These are phyloP conservation scores for Triangularia setosa DNA, from an alignment of 2,329 filamentous ascomycete species.

Conservation along the genomic window DNA sequence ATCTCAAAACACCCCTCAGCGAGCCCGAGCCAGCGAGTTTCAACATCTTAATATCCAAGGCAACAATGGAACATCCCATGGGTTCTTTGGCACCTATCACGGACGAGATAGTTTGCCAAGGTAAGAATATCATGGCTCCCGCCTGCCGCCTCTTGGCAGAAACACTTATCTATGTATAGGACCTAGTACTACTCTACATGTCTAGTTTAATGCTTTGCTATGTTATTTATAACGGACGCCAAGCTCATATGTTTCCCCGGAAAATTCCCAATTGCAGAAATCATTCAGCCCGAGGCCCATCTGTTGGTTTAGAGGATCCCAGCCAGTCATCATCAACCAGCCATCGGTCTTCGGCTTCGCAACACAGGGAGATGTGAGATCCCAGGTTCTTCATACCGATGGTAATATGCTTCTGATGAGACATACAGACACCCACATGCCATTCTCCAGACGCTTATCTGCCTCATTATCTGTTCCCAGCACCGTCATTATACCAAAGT, in stretches of 20 bases:
- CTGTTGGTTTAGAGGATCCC: background rate
- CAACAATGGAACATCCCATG: background rate
- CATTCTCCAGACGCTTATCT: background rate
- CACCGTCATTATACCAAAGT: background rate
- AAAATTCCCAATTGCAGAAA: background rate
- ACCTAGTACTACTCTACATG: too few relatives aligned
- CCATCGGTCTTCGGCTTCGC: background rate
- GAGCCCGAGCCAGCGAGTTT: background rate
- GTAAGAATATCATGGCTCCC: background rate
- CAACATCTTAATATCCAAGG: background rate
- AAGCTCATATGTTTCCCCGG: background rate
- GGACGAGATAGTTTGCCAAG: background rate
- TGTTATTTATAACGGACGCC: background rate
- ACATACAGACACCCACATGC: background rate
- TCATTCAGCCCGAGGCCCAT: background rate
- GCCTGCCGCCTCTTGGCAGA: background rate
- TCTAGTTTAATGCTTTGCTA: background rate
- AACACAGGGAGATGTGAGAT: background rate
- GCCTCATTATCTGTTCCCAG: background rate
- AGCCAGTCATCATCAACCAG: background rate
- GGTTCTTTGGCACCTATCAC: background rate
- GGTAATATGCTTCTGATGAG: background rate
- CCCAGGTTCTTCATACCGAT: background rate
- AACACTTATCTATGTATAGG: background rate
- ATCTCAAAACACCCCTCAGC: background rate